Evolutionary conservation across 75 land plant species (phyloP), one percentile per base, ranked within the genome.

Genomic region (Picea sitchensis): DNA sequence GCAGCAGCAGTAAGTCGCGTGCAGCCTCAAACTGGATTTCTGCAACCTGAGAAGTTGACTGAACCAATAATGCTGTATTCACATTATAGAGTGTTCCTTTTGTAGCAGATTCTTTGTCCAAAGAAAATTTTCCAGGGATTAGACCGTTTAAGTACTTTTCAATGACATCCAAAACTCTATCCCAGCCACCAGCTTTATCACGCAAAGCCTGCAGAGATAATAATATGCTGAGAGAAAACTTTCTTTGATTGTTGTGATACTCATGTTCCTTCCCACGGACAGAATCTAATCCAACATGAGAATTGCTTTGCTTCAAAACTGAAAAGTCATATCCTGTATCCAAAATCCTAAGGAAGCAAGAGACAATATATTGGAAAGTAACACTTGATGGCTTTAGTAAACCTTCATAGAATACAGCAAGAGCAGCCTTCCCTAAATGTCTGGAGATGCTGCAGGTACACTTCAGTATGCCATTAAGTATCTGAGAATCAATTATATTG

Each of bases 1-100:
- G 88, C 20, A 97, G 84, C 26, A 97, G 79, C 59, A 93, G 83
- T 23, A 97, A 78, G 64, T 92, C 93, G 47, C 92, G 90, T 6
- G 94, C 91, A 81, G 91, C 90, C 80, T 93, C 91, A 86, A 93
- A 90, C 87, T 93, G 92, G 51, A 85, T 81, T 87, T 89, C 88
- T 60, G 96, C 81, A 83, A 95, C 78, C 75, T 97, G 96, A 65
- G 92, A 83, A 59, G 89, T 87, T 59, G 95, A 83, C 61, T 91
- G 92, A 36, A 91, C 85, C 76, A 91, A 61, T 59, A 91, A 72
- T 69, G 81, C 82, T n/a, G 79, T 71, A 67, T 77, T 88, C 5
- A 84, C 59, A 77, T 71, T 80, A 23, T 59, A 84, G 13, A 72
- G 34, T 34, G 31, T 67, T 14, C 56, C 67, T 72, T 65, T 80